Percentiles rank a stretch among this genome's conserved stretches.
These are phyloP conservation scores for Chaetoceros tenuissimus DNA, from an alignment of 108 stramenopile species.

Conservation along the genomic window DNA sequence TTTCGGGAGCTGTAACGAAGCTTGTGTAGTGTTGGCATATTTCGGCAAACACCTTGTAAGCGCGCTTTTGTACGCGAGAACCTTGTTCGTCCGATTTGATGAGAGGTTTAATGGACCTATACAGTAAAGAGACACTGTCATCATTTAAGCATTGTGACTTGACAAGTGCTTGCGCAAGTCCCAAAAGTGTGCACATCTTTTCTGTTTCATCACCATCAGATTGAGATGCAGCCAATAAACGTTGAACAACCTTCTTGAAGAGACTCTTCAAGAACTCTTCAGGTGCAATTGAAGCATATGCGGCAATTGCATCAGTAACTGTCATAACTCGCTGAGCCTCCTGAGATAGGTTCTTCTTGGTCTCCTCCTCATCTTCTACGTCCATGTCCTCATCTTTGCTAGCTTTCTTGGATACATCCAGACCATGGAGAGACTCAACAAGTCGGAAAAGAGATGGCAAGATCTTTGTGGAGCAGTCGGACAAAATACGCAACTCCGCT, in stretches of 20 bases:
- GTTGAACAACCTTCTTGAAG: conserved; percentile 71
- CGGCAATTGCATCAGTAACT: conserved; percentile 56
- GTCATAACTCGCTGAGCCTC: conserved; percentile 31
- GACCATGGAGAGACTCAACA: conserved; percentile 43
- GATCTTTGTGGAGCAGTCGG: conserved; percentile 36
- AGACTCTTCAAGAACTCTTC: conserved; percentile 42
- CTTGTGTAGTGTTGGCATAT: conserved; percentile 47
- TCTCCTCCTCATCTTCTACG: conserved; percentile 20
- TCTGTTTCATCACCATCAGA: conserved; percentile 25
- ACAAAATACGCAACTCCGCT: conserved; percentile 16
- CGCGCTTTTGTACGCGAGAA: conserved; percentile 55
- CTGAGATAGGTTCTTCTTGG: conserved; percentile 10
- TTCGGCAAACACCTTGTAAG: conserved; percentile 66
- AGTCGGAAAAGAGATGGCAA: conserved; percentile 61
- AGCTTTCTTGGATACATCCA: conserved; percentile 5
- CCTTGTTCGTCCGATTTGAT: conserved; percentile 63
- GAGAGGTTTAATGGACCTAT: conserved; percentile 59
- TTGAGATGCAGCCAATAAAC: conserved; percentile 51
- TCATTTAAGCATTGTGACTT: conserved; percentile 58
- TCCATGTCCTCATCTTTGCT: conserved; percentile 22
- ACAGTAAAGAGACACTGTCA: conserved; percentile 47
- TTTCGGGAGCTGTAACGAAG: conserved; percentile 36
- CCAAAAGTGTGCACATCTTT: conserved; percentile 59
- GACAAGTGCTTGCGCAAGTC: conserved; percentile 59
- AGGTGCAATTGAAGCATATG: conserved; percentile 51